These are phyloP conservation scores for Lachnum nothofagi DNA, from an alignment of 2,329 filamentous ascomycete species.

Conservation along the genomic window DNA sequence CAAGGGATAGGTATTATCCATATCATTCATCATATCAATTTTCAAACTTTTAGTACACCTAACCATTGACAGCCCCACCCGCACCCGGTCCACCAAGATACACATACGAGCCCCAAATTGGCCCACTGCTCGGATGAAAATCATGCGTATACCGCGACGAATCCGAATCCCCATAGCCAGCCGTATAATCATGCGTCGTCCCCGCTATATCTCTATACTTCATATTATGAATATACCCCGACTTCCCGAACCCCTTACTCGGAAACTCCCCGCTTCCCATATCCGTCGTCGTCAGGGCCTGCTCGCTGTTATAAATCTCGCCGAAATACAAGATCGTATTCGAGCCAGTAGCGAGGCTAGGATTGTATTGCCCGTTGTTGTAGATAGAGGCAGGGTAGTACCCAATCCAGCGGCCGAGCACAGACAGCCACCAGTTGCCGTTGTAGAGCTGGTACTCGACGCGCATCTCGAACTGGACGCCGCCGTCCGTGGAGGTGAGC, in stretches of 20 bases:
- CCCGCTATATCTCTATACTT: background rate
- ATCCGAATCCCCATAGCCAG: too few species aligned
- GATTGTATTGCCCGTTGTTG: background rate
- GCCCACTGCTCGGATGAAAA: too few species aligned
- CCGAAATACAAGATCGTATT: background rate
- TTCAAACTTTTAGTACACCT: too few species aligned
- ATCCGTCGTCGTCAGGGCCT: background rate
- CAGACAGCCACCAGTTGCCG: conserved; percentile 13
- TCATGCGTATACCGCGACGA: too few species aligned
- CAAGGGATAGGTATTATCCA: too few species aligned
- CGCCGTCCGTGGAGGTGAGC: background rate
- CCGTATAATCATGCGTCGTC: too few species aligned
- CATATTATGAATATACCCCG: background rate
- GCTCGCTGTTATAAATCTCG: background rate
- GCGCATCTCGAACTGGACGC: background rate
- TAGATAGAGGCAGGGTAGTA: background rate
- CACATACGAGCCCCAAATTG: too few species aligned
- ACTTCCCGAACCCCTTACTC: background rate
- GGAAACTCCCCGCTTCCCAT: background rate
- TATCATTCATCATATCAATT: too few species aligned
- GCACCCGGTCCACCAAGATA: too few species aligned
- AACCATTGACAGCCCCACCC: too few species aligned
- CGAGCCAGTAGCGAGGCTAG: too few species aligned
- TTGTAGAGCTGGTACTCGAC: conserved; percentile 13
- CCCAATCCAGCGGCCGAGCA: background rate